phyloP scores from a whole-genome alignment of 495 filamentous ascomycete genomes.

The Penicillium pulvis region DNA sequence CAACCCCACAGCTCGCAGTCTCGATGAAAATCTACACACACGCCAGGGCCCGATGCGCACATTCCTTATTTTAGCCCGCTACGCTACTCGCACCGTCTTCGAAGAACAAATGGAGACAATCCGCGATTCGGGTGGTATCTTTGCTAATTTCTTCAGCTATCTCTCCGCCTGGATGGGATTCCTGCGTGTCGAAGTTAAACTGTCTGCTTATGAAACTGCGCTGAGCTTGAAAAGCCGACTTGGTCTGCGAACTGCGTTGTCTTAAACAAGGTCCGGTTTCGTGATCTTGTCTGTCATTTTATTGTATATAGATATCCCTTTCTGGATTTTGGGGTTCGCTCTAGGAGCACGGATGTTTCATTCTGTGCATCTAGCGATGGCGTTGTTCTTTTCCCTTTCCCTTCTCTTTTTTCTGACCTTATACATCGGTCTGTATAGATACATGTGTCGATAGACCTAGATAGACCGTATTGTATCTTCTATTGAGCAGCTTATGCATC shows the following conservation, averaged over 20 bases:
- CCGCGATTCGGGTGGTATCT: slow-evolving; percentile 55
- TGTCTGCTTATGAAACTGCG: slow-evolving; percentile 61
- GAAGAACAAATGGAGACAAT: slow-evolving; percentile 81
- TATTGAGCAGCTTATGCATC: not conserved
- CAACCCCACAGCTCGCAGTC: slow-evolving; percentile 63
- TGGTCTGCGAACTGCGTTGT: slow-evolving; percentile 25
- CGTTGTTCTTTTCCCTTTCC: slow-evolving; percentile 22
- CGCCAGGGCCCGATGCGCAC: slow-evolving; percentile 82
- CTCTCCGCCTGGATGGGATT: slow-evolving; percentile 59
- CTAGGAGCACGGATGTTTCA: slow-evolving; percentile 28
- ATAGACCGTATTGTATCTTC: slow-evolving; percentile 3
- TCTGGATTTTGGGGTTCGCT: slow-evolving; percentile 12
- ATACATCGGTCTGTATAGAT: slow-evolving; percentile 11
- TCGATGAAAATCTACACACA: slow-evolving; percentile 94
- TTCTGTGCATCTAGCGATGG: slow-evolving; percentile 40
- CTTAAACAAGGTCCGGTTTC: not conserved
- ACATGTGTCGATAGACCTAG: slow-evolving; percentile 11
- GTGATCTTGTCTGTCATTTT: slow-evolving; percentile 3
- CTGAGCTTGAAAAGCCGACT: slow-evolving; percentile 50
- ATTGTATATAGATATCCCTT: slow-evolving; percentile 19
- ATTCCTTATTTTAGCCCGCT: slow-evolving; percentile 92
- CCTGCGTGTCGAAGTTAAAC: slow-evolving; percentile 63
- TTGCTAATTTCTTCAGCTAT: slow-evolving; percentile 56
- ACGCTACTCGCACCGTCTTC: slow-evolving; percentile 87
- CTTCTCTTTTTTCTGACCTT: not conserved